phyloP scores from a whole-genome alignment of 768 basidiomycete genomes.

The Suillus lakei region DNA sequence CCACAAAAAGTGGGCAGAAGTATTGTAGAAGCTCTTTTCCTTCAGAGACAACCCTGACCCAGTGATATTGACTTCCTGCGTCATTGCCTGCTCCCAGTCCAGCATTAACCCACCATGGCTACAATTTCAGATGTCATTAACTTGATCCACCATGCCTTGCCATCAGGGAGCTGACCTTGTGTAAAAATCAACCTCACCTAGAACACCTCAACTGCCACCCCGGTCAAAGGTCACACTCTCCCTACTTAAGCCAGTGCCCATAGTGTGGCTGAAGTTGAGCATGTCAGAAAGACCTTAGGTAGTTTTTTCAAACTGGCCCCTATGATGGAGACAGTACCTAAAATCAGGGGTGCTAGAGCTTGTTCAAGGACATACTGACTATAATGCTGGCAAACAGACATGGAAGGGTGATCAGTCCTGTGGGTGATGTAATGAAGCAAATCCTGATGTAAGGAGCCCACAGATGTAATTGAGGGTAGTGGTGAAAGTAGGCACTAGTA shows the following conservation, averaged over 20 bases:
- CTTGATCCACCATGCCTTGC: background rate
- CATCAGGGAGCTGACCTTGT: slow-evolving; percentile 61
- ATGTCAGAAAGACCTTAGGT: slow-evolving; percentile 86
- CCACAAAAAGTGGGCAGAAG: slow-evolving; percentile 95
- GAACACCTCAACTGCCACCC: slow-evolving; percentile 69
- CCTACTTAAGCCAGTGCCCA: slow-evolving; percentile 67
- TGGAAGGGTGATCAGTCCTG: slow-evolving; percentile 91
- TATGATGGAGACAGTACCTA: slow-evolving; percentile 31
- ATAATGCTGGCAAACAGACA: slow-evolving; percentile 80
- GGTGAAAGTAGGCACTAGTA: slow-evolving; percentile 88
- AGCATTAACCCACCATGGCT: slow-evolving; percentile 95
- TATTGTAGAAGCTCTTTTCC: slow-evolving; percentile 73
- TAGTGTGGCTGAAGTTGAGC: slow-evolving; percentile 89
- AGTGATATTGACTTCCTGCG: slow-evolving; percentile 53
- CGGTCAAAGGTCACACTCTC: slow-evolving; percentile 61
- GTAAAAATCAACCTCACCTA: slow-evolving; percentile 93
- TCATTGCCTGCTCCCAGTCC: slow-evolving; percentile 90
- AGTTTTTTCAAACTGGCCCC: slow-evolving; percentile 84
- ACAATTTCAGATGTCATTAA: slow-evolving; percentile 4
- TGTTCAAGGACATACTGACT: slow-evolving; percentile 45
- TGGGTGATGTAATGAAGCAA: slow-evolving; percentile 91
- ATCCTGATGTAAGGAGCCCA: slow-evolving; percentile 86
- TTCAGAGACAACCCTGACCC: background rate
- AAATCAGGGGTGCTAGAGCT: slow-evolving; percentile 18
- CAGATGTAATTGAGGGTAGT: slow-evolving; percentile 94